Conservation (phyloP, 495 filamentous ascomycete genomes). For the Bacidia gigantensis region DNA sequence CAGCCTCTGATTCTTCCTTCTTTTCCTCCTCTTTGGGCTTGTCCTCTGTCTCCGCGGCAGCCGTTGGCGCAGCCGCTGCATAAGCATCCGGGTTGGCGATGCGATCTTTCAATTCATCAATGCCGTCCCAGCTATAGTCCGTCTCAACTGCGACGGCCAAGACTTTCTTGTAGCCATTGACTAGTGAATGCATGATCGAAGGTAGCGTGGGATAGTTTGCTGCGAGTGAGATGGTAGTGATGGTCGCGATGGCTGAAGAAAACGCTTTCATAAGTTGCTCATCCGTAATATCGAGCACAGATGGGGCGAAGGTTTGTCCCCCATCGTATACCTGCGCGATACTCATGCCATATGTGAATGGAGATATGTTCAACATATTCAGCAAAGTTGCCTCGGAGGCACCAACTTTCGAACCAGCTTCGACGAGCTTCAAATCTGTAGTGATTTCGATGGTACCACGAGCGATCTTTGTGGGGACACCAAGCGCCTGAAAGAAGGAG, state of each 20-base stretch:
- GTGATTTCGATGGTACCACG: slow-evolving; percentile 99
- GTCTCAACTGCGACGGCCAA: slow-evolving; percentile 81
- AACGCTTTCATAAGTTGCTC: slow-evolving; percentile 78
- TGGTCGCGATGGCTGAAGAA: slow-evolving; percentile 66
- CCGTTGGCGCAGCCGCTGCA: slow-evolving; percentile 62
- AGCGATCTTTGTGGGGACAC: slow-evolving; percentile 99
- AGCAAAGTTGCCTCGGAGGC: slow-evolving; percentile 95
- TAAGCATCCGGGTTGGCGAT: slow-evolving; percentile 97
- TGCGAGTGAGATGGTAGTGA: slow-evolving; percentile 81
- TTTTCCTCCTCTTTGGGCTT: slow-evolving; percentile 36
- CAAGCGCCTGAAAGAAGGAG: slow-evolving; percentile 99
- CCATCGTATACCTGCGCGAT: slow-evolving; percentile 91
- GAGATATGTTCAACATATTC: slow-evolving; percentile 99
- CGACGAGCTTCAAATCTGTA: slow-evolving; percentile 91
- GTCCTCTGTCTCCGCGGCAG: slow-evolving; percentile 30
- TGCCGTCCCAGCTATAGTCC: slow-evolving; percentile 88
- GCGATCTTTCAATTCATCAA: slow-evolving; percentile 94
- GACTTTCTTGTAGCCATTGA: slow-evolving; percentile 97
- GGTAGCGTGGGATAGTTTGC: slow-evolving; percentile 92
- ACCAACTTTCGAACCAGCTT: slow-evolving; percentile 85
- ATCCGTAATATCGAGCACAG: slow-evolving; percentile 86
- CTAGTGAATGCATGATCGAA: slow-evolving; percentile 81
- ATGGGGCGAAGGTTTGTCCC: slow-evolving; percentile 74
- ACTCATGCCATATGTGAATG: slow-evolving; percentile 99
- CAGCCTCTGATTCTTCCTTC: slow-evolving; percentile 33